These are phyloP conservation scores for Ophioceras dolichostomum DNA, from an alignment of 2,329 filamentous ascomycete species.

Conservation along the genomic window DNA sequence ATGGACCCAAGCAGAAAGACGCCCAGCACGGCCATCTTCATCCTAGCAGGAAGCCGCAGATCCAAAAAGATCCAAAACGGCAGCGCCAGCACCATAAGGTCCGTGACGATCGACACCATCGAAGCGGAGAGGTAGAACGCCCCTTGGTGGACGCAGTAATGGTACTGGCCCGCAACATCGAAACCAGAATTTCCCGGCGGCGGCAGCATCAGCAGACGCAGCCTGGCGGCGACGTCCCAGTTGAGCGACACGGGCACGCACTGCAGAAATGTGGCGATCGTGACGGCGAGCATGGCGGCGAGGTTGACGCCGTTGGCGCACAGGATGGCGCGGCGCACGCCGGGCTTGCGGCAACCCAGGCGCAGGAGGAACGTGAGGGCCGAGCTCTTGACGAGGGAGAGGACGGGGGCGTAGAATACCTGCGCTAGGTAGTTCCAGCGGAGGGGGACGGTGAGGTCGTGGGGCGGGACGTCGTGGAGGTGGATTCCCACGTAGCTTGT, in stretches of 20 bases:
- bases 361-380: conserved; percentile 18
- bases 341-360: conserved; percentile 15
- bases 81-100: conserved; percentile 24
- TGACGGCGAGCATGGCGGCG: conserved; percentile 49
- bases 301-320: conserved; percentile 46
- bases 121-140: background rate
- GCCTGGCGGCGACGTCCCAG: background rate
- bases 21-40: conserved; percentile 20
- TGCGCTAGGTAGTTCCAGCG: conserved; percentile 20
- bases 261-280: background rate
- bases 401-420: conserved; percentile 48
- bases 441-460: conserved; percentile 12
- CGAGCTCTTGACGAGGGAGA: conserved; percentile 59
- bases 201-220: too few relatives aligned
- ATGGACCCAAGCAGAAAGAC: conserved; percentile 19
- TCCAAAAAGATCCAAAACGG: conserved; percentile 21
- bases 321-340: conserved; percentile 14
- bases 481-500: conserved; percentile 17
- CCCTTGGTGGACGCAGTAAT: background rate
- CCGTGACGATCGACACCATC: conserved; percentile 21
- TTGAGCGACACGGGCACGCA: background rate
- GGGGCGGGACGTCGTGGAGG: conserved; percentile 9
- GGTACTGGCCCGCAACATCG: too few relatives aligned
- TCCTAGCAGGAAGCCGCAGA: conserved; percentile 17
- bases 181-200: background rate